These are phyloP conservation scores for Herpetomonas tarakana DNA, from an alignment of 208 protist genomes.

Conservation along the genomic window DNA sequence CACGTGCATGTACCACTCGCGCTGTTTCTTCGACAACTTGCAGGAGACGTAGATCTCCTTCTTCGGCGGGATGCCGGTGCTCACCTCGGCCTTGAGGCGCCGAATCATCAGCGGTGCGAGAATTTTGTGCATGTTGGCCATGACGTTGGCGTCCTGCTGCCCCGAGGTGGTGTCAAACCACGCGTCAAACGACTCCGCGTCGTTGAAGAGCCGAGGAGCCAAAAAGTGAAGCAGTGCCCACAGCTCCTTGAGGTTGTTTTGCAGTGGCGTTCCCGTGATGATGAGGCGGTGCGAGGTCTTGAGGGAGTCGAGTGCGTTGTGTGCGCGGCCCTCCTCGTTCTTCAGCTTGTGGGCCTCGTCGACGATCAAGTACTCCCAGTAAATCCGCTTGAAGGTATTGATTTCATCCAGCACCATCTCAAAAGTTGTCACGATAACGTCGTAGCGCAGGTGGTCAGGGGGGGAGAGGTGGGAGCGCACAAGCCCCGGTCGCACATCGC, in stretches of 20 bases:
- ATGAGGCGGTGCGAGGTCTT: conserved; percentile 91
- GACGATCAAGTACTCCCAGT: conserved; percentile 97
- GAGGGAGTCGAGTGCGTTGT: conserved; percentile 67
- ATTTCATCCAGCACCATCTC: conserved; percentile 95
- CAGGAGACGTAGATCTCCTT: conserved; percentile 97
- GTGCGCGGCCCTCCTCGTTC: conserved; percentile 81
- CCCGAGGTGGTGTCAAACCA: conserved; percentile 93
- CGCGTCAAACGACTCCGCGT: conserved; percentile 82
- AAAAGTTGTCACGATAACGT: conserved; percentile 97
- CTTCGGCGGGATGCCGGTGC: conserved; percentile 96
- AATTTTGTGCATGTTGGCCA: conserved; percentile 88
- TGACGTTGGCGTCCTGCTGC: conserved; percentile 74
- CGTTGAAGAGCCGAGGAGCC: conserved; percentile 87
- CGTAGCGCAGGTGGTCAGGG: conserved; percentile 56
- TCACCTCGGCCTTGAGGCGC: conserved; percentile 96
- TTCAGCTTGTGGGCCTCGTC: conserved; percentile 99
- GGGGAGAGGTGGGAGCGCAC: conserved; percentile 66
- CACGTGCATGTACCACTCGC: conserved; percentile 94
- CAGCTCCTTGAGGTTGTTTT: conserved; percentile 97
- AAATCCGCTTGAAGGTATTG: conserved; percentile 82
- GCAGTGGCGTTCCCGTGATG: conserved; percentile 97
- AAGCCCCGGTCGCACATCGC: conserved; percentile 86
- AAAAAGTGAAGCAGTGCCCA: conserved; percentile 96
- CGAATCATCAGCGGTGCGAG: conserved; percentile 96
- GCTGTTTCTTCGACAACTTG: conserved; percentile 92